Evolutionary conservation across 1,284 basidiomycete species (phyloP), one percentile per base, ranked within the genome.

Genomic region (Lentinus polychrous): DNA sequence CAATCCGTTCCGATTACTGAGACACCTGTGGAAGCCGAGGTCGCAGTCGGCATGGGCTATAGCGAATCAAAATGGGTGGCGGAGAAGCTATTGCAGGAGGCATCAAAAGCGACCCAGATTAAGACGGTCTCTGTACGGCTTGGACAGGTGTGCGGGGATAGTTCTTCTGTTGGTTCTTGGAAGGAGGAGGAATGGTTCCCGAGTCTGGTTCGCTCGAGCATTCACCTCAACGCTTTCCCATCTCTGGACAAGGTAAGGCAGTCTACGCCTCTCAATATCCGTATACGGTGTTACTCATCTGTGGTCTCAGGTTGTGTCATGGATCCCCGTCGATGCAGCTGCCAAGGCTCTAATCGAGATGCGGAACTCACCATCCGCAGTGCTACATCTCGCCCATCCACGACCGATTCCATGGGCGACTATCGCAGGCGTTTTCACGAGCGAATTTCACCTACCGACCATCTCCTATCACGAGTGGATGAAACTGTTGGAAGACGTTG

Each of bases 31-130:
- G 49, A 60, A 23, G 48, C 59, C 4, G 23, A 17, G 5, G 41
- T 55, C 15, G 59, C 63, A 1, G 52, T 55, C 3, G 59, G 57
- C 3, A 48, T 51, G 2, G 67, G 67, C 14, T 69, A 69, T 46
- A 55, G 60, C 32, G 61, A 67, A 49, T 64, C 64, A 6, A 69
- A 69, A 52, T 68, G 62, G 60, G 62, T 68, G 14, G 53, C 58
- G 8, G 67, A 69, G 51, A 46, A 54, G 31, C 53, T 69, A 15
- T 50, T 68, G 10, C 35, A 48, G 15, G 46, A 33, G 8, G 63
- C 64, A 4, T 49, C 56, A 6, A 27, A 44, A 22, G 11, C 55
- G 20, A 63, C 64, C 0, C 18, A 53, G 1, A 46, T 68, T 2
- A 47, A 50, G 8, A 49, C 61, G 3, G 49, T 58, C 7, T 53